Conservation (phyloP, 1,284 basidiomycete genomes). For the Termitomyces sp. region DNA sequence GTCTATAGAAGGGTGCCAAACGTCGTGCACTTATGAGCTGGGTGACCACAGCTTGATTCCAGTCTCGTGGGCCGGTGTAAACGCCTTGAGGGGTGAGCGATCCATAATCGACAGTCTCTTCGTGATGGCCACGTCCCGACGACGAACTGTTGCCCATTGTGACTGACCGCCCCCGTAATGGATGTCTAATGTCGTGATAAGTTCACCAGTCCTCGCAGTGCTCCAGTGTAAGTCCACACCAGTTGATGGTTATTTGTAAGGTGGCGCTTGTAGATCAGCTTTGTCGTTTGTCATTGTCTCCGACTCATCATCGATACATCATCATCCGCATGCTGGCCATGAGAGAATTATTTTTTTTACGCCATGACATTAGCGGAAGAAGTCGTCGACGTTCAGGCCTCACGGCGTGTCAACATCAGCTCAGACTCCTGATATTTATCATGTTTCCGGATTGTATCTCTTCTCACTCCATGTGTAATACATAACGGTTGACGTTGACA, state of each 20-base stretch:
- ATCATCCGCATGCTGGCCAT: background rate
- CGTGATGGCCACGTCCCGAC: constrained; percentile 61
- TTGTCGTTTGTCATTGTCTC: constrained; percentile 4
- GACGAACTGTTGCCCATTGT: constrained; percentile 79
- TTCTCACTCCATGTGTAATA: background rate
- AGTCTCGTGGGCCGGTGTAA: constrained; percentile 84
- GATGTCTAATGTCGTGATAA: constrained; percentile 2
- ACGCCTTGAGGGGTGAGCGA: constrained; percentile 84
- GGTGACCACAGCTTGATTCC: constrained; percentile 84
- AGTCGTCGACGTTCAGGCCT: background rate
- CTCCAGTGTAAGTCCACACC: constrained; percentile 2
- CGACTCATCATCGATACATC: background rate
- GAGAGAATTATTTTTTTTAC: background rate
- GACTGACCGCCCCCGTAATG: constrained; percentile 6
- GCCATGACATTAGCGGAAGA: background rate
- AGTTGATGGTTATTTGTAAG: constrained; percentile 22
- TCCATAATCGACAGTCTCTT: constrained; percentile 80
- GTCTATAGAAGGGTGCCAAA: constrained; percentile 94
- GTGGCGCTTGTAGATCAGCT: constrained; percentile 16
- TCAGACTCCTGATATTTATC: background rate
- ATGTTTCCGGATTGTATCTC: background rate
- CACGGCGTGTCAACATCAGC: background rate
- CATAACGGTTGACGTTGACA: no score
- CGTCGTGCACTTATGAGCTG: constrained; percentile 83
- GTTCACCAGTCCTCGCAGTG: constrained; percentile 8